Evolutionary conservation across 1,284 basidiomycete species (phyloP).

Genomic region (Malassezia restricta): DNA sequence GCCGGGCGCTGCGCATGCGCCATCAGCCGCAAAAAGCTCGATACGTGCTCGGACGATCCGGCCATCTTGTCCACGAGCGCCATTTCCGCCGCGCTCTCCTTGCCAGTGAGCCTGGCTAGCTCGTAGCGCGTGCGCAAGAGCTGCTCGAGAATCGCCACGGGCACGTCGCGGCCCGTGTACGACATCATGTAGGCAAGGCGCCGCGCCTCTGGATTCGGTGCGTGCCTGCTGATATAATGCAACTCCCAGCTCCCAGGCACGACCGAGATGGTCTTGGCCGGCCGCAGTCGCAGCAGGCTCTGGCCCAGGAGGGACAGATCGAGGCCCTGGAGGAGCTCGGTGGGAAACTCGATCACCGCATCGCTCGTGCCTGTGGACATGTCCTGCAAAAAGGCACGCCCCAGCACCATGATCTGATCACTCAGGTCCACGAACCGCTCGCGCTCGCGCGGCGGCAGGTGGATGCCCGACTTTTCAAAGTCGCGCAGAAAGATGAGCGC

Average conservation of each 20-base stretch:
- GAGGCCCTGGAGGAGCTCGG: constrained; percentile 23
- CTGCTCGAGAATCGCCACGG: constrained; percentile 32
- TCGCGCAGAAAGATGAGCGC: constrained; percentile 88
- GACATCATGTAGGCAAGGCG: constrained; percentile 57
- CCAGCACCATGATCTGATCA: constrained; percentile 79
- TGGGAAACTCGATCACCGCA: constrained; percentile 18
- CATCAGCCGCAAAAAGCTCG: constrained; percentile 31
- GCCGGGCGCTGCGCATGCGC: constrained; percentile 29
- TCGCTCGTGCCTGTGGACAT: constrained; percentile 18
- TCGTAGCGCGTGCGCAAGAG: constrained; percentile 31
- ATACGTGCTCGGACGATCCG: constrained; percentile 29
- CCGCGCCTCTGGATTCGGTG: constrained; percentile 67
- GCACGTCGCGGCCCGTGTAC: constrained; percentile 26
- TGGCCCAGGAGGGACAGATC: constrained; percentile 15
- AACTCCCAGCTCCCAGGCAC: constrained; percentile 56
- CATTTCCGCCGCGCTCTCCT: constrained; percentile 35
- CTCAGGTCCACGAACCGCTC: constrained; percentile 75
- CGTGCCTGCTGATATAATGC: constrained; percentile 75
- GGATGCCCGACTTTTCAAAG: constrained; percentile 92
- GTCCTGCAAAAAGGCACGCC: constrained; percentile 64
- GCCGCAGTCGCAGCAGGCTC: neutral
- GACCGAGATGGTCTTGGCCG: constrained; percentile 10
- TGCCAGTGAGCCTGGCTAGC: constrained; percentile 37
- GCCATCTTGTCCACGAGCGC: constrained; percentile 44
- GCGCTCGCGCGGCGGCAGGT: constrained; percentile 66